phyloP scores from a whole-genome alignment of 768 basidiomycete genomes.

The Rhizopogon vulgaris region DNA sequence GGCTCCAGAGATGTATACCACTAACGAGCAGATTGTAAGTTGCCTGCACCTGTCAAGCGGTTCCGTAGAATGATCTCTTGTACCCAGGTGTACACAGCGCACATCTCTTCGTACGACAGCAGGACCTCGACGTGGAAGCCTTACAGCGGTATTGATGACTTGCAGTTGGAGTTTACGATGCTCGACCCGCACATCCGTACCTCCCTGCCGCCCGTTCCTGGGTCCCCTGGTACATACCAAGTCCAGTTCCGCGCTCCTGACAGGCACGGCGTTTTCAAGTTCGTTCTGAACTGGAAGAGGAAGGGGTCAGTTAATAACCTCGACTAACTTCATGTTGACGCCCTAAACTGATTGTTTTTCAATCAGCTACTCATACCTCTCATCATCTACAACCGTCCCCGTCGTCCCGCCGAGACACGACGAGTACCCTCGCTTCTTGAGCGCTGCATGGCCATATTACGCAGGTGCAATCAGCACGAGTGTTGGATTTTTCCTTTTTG shows the following conservation, averaged over 20 bases:
- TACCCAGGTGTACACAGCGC: conserved; percentile 62
- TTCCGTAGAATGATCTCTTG: conserved; percentile 3
- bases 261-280: conserved; percentile 97
- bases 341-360: not conserved
- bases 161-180: conserved; percentile 98
- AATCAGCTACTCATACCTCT: conserved; percentile 66
- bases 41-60: not conserved
- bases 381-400: conserved; percentile 69
- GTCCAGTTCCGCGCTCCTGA: conserved; percentile 89
- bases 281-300: conserved; percentile 86
- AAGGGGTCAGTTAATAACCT: conserved; percentile 55
- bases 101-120: conserved; percentile 65
- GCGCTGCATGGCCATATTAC: conserved; percentile 96
- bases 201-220: conserved; percentile 52
- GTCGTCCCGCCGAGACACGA: conserved; percentile 94
- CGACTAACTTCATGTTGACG: not conserved
- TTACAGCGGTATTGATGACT: conserved; percentile 63
- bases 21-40: conserved; percentile 76
- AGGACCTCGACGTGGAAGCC: conserved; percentile 59
- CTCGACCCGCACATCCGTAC: conserved; percentile 94
- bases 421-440: conserved; percentile 91
- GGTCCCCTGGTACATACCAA: conserved; percentile 61
- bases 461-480: conserved; percentile 85
- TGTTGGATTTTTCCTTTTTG: conserved; percentile 80
- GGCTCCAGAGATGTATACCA: conserved; percentile 73